Base-by-base conservation (phyloP, 306 rosid genomes). In the Biancaea sappan region DNA sequence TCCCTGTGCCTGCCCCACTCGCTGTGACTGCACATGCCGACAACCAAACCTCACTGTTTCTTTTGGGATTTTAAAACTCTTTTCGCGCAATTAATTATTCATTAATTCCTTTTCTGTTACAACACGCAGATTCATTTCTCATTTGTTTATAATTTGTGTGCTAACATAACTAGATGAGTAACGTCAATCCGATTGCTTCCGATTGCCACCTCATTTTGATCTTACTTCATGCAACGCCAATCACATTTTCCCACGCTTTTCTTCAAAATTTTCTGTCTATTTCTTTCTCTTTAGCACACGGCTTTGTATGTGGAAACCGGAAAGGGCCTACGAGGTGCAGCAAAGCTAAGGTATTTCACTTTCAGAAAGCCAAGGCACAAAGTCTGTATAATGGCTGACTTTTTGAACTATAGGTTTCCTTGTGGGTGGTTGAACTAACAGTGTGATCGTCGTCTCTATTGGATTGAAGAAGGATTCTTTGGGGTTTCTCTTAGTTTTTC, bases 321-420 rank as follows among this genome's bases (percentile, higher is more conserved):
- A 77, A 59, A 28, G 61, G 85, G 15, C 60, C 29, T 65, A 60
- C 53, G 29, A n/a, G 25, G 32, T 22, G 3, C 53, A 19, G 41
- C 37, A 46, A 62, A 46, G 69, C 70, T n/a, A n/a, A n/a, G n/a
- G n/a, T 64, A 12, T 13, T 51, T 12, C 35, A 31, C 15, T 76
- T 43, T 40, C 52, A 22, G 63, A 67, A 44, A 28, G 46, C 1
- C 58, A 66, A 60, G 6, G 47, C 79, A 35, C 61, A 70, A 81
- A 81, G 73, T 74, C 65, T 43, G 31, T 21, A 47, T 54, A 8
- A 80, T 69, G 66, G 71, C 47, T 67, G 70, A 80, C 83, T n/a
- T 69, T 65, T 58, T 69, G 38, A 59, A 24, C 60, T 69, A 21
- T 46, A 72, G 54, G 74, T 54, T 72, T 37, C 40, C 4, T 22